Percentiles rank a stretch among this genome's conserved stretches.
These are phyloP conservation scores for Globisporangium nagaii DNA, from an alignment of 352 stramenopile genomes.

Conservation along the genomic window DNA sequence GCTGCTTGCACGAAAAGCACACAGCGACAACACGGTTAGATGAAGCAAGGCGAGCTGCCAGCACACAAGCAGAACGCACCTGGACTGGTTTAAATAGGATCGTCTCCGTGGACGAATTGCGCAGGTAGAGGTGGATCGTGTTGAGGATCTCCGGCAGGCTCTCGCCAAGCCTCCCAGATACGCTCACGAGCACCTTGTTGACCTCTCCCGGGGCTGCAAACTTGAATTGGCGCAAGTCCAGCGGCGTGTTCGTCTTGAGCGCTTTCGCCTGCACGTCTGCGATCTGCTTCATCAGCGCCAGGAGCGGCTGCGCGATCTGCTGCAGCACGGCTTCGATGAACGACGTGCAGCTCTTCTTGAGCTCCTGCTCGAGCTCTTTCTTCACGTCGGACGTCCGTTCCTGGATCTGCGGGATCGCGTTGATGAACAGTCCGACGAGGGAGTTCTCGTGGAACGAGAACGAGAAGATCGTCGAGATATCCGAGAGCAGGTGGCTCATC, in stretches of 20 bases:
- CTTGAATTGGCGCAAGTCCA: constrained; percentile 40
- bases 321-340: constrained; percentile 78
- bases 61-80: constrained; percentile 18
- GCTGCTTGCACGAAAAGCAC: constrained; percentile 25
- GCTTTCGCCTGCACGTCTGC: constrained; percentile 35
- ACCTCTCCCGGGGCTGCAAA: constrained; percentile 40
- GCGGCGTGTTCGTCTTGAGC: constrained; percentile 15
- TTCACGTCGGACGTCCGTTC: constrained; percentile 75
- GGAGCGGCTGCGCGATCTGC: constrained; percentile 48
- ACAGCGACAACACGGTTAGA: background rate
- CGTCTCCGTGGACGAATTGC: constrained; percentile 72
- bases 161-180: constrained; percentile 37
- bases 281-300: constrained; percentile 65
- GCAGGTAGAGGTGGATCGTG: constrained; percentile 70
- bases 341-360: constrained; percentile 73
- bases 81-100: constrained; percentile 84
- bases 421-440: constrained; percentile 56
- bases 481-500: constrained; percentile 62
- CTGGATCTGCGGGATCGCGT: constrained; percentile 74
- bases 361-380: constrained; percentile 70
- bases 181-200: constrained; percentile 32
- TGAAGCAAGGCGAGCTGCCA: background rate
- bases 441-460: constrained; percentile 53
- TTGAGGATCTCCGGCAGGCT: constrained; percentile 34
- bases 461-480: constrained; percentile 59